Base-by-base conservation (phyloP, 257 asterid genomes). In the Mentha longifolia region DNA sequence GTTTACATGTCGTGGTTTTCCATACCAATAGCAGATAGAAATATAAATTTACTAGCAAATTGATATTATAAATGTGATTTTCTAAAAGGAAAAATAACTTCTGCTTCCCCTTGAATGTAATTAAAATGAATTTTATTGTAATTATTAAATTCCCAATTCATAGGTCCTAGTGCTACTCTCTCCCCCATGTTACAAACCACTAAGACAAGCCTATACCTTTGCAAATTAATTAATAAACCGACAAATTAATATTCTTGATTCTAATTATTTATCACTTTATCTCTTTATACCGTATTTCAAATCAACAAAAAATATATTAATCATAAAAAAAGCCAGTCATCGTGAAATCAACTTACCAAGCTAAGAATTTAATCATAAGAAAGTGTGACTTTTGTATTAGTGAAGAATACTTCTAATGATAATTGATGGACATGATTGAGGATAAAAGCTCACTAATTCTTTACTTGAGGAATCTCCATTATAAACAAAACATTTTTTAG, bases 371-470 rank as follows among this genome's bases (percentile, higher is more conserved):
- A 22, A 15, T 16, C 35, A 20, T 39, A 50, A 50, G 50, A 61
- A 33, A 71, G 39, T 35, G 17, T 5, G 19, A 19, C 61, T 68
- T 42, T 61, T 61, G 22, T 62, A 30, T 17, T 30, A 20, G 35
- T 31, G 72, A 25, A 61, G 61, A 25, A 68, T 56, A 41, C 30
- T 37, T 52, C 28, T 14, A 59, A 57, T 43, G 60, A 73, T 61
- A 25, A 70, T 70, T 59, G 71, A 69, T 70, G 31, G 72, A 61
- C 71, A 66, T 59, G 72, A 73, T 68, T 68, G 51, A 16, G 55
- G 65, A 49, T 63, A 37, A 58, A 39, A 58, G 45, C 42, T 47
- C n/a, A 65, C 47, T 11, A 16, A 70, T 55, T 20, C 31, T 22
- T 11, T 54, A 71, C 57, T 59, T 41, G 49, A 52, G 49, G 70